These are phyloP conservation scores for Fusarium ramigenum DNA, from an alignment of 2,329 filamentous ascomycete species.

Conservation along the genomic window DNA sequence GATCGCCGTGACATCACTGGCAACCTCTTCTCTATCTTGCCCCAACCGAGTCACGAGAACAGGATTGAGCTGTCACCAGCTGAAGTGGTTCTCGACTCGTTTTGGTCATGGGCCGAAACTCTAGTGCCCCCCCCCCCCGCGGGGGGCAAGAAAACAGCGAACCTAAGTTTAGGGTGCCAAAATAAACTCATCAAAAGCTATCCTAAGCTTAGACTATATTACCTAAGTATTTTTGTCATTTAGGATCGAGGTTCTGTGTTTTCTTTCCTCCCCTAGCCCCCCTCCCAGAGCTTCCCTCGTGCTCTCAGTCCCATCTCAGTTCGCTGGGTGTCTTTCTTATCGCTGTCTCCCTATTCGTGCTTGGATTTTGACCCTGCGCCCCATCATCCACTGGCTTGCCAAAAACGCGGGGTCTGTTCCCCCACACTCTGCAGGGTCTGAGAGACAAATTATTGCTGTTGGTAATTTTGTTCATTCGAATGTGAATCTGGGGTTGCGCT, in stretches of 20 bases:
- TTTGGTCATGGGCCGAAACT: conserved; percentile 32
- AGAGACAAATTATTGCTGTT: conserved; percentile 13
- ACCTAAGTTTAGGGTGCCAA: no score
- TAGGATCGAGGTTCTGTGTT: no score
- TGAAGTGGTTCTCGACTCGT: conserved; percentile 32
- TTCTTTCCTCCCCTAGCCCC: no score
- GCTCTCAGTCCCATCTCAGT: conserved; percentile 28
- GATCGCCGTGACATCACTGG: conserved; percentile 55
- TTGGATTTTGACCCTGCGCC: conserved; percentile 27
- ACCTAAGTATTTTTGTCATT: no score
- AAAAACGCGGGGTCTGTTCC: conserved; percentile 42
- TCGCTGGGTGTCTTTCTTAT: conserved; percentile 35
- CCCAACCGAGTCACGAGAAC: conserved; percentile 29
- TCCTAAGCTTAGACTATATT: no score
- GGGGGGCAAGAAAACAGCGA: no score
- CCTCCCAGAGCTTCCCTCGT: conserved; percentile 28
- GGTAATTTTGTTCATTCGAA: conserved; percentile 11
- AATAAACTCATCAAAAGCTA: no score
- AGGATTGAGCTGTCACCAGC: conserved; percentile 25
- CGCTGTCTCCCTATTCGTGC: conserved; percentile 35
- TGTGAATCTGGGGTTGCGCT: conserved; percentile 2
- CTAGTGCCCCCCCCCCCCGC: conserved; percentile 26
- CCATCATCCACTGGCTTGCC: conserved; percentile 34
- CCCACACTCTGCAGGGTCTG: conserved; percentile 40
- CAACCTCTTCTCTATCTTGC: conserved; percentile 1